Conservation (phyloP, 768 basidiomycete genomes). For the Nidularia sp. region DNA sequence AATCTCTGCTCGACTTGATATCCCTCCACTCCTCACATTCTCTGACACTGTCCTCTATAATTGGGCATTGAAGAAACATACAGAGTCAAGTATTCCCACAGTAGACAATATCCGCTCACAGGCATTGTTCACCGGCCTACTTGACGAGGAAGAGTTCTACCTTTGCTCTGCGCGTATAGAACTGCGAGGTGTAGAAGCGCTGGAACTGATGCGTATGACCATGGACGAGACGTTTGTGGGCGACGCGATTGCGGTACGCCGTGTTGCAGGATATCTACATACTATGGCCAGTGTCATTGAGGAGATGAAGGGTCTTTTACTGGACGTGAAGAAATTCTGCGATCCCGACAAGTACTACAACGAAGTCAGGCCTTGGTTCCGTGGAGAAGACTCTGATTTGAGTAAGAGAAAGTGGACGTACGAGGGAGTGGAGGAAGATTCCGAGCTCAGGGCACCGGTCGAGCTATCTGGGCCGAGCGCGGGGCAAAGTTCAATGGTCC, state of each 20-base stretch:
- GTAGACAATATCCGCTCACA: slow-evolving; percentile 62
- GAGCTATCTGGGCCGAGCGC: slow-evolving; percentile 83
- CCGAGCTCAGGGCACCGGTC: slow-evolving; percentile 33
- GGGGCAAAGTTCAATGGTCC: slow-evolving; percentile 79
- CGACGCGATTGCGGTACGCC: slow-evolving; percentile 60
- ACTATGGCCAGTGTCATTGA: slow-evolving; percentile 63
- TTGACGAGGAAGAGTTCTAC: slow-evolving; percentile 90
- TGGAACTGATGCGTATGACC: slow-evolving; percentile 80
- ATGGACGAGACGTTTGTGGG: slow-evolving; percentile 91
- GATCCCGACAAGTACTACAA: slow-evolving; percentile 76
- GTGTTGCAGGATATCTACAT: slow-evolving; percentile 63
- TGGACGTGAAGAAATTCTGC: slow-evolving; percentile 64
- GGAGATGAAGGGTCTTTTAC: slow-evolving; percentile 39
- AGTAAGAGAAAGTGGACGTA: slow-evolving; percentile 45
- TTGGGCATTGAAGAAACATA: slow-evolving; percentile 44
- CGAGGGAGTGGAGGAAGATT: slow-evolving; percentile 37
- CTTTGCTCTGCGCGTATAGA: slow-evolving; percentile 87
- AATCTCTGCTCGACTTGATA: slow-evolving; percentile 64
- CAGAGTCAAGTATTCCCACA: slow-evolving; percentile 25
- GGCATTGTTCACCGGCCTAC: slow-evolving; percentile 74
- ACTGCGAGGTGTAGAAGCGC: slow-evolving; percentile 79
- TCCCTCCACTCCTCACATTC: slow-evolving; percentile 90
- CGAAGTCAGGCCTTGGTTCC: slow-evolving; percentile 79
- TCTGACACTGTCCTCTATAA: slow-evolving; percentile 94
- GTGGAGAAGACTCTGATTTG: slow-evolving; percentile 61